phyloP scores from a whole-genome alignment of 345 rosid genomes.

The Syzygium aromaticum region DNA sequence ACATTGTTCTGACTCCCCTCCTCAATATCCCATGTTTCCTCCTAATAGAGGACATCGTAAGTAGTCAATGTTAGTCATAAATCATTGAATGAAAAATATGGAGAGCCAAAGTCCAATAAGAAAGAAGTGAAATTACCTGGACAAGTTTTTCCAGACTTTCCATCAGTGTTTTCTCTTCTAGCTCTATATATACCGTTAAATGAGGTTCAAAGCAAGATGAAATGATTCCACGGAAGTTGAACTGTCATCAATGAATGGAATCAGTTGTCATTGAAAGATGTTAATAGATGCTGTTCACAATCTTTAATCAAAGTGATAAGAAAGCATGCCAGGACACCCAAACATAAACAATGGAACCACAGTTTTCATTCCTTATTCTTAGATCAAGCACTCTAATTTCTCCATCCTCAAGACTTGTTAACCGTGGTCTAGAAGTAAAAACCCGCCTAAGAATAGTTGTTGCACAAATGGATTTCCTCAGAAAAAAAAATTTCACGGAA shows the following conservation, averaged over 20 bases:
- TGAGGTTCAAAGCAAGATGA: constrained; percentile 98
- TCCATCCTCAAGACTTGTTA: not conserved
- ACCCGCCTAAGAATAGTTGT: not conserved
- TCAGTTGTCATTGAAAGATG: constrained; percentile 16
- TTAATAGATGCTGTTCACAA: not conserved
- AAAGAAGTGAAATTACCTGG: constrained; percentile 45
- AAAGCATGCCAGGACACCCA: not conserved
- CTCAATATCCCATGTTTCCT: constrained; percentile 98
- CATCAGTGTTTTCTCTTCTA: constrained; percentile 98
- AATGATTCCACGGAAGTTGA: constrained; percentile 94
- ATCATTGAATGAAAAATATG: constrained; percentile 14
- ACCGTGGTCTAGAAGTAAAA: not conserved
- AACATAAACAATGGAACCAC: not conserved
- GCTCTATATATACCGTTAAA: constrained; percentile 70
- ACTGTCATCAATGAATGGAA: constrained; percentile 41
- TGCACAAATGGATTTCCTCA: not conserved
- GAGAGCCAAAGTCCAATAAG: not conserved
- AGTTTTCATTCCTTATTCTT: not conserved
- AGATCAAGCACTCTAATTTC: not conserved
- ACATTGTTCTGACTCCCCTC: constrained; percentile 95
- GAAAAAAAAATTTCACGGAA: not conserved
- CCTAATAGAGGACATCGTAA: constrained; percentile 24
- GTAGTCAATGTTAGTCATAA: not conserved
- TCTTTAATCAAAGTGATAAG: not conserved
- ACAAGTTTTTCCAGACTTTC: constrained; percentile 91